A percentile compares a stretch with the other conserved stretches of the same genome.
phyloP scores from a whole-genome alignment of 192 early-diverging fungal species.

The Backusella morwellensis region DNA sequence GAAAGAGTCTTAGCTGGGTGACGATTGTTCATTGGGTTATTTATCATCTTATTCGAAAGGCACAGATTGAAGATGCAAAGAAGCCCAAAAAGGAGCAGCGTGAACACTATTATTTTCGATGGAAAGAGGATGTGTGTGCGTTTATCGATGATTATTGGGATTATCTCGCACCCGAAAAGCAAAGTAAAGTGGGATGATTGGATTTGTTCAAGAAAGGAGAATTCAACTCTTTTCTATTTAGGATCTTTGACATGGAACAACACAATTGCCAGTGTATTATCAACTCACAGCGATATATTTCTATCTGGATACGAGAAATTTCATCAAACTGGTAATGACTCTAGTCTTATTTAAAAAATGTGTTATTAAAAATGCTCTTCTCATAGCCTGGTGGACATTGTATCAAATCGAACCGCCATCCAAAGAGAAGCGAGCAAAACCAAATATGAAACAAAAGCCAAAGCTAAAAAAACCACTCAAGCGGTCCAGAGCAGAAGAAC shows the following conservation, averaged over 20 bases:
- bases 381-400: constrained; percentile 53
- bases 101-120: constrained; percentile 68
- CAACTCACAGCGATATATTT: constrained; percentile 74
- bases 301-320: constrained; percentile 71
- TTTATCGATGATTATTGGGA: constrained; percentile 79
- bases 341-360: background rate
- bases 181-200: constrained; percentile 36
- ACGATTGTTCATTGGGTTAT: constrained; percentile 71
- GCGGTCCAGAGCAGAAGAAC: background rate
- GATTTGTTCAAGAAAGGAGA: background rate
- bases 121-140: constrained; percentile 79
- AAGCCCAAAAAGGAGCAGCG: constrained; percentile 30
- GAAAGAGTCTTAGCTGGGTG: constrained; percentile 67
- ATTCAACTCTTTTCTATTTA: constrained; percentile 13
- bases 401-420: constrained; percentile 46
- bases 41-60: constrained; percentile 61
- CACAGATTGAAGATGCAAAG: constrained; percentile 34
- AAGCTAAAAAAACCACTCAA: constrained; percentile 24
- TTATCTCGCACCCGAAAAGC: constrained; percentile 63
- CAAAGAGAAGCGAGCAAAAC: constrained; percentile 11
- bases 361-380: background rate
- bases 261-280: constrained; percentile 80
- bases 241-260: constrained; percentile 83
- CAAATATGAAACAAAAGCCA: constrained; percentile 4
- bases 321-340: constrained; percentile 60